A percentile compares a stretch with the other conserved stretches of the same genome.
Conservation (phyloP, 139 green algal genomes). For the Zygnema cylindricum region DNA sequence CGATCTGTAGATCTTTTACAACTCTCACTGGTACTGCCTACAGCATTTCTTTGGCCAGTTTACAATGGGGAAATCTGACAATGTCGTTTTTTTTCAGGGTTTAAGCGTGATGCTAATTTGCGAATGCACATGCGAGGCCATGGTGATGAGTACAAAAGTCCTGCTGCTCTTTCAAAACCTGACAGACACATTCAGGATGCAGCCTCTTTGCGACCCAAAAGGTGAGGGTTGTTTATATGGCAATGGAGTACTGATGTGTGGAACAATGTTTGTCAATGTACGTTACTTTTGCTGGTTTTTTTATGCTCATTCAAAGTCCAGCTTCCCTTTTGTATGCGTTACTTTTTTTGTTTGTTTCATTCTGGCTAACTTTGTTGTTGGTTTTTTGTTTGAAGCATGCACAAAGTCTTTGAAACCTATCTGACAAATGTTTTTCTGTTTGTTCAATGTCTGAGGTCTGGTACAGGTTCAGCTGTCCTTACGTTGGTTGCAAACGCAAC, state of each 20-base stretch:
- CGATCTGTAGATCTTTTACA: conserved; percentile 8
- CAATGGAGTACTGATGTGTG: no score
- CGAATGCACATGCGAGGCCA: conserved; percentile 57
- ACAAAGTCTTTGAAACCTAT: no score
- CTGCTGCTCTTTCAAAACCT: conserved; percentile 24
- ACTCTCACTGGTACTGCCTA: not conserved
- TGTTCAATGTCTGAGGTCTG: no score
- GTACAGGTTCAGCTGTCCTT: conserved; percentile 52
- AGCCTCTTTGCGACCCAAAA: not conserved
- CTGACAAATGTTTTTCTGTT: no score
- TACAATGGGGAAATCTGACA: not conserved
- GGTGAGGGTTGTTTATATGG: not conserved
- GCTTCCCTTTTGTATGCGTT: no score
- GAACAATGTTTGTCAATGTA: no score
- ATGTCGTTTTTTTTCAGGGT: conserved; percentile 16
- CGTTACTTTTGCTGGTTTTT: not conserved
- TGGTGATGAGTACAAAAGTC: conserved; percentile 55
- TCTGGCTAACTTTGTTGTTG: no score
- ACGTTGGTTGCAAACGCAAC: conserved; percentile 57
- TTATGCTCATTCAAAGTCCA: no score
- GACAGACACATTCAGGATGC: not conserved
- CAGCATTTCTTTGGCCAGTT: not conserved
- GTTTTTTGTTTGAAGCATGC: no score
- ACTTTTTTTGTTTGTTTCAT: no score
- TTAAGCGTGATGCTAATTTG: conserved; percentile 56